Base-by-base conservation (phyloP, 2,329 filamentous ascomycete genomes). In the Fusarium sp. region DNA sequence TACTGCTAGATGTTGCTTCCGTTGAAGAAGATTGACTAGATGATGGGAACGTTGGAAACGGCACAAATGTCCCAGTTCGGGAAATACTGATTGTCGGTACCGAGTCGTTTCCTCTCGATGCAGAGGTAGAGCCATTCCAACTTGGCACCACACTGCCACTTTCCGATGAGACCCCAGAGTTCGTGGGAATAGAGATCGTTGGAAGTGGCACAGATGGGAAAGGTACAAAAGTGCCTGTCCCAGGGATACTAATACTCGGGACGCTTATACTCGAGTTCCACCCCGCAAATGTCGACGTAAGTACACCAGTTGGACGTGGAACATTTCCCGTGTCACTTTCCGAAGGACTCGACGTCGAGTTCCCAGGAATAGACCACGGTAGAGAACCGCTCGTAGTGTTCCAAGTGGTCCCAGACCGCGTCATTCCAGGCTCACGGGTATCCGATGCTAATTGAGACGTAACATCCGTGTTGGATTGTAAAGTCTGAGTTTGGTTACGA, bases 261-360 rank as follows among this genome's bases (percentile, higher is more conserved):
- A 26, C 20, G 36, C 56, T 45, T n/a, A 64, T 20, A 24, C 67
- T 70, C 31, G 68, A 70, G 56, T 68, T 71, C 58, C 67, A 63
- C 8, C 58, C 38, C 10, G 42, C 34, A 26, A 56, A 66, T 7
- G 20, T 52, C 13, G 64, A 51, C 3, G 51, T 38, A 14, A 43
- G 50, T 7, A n/a, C 15, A 10, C 26, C 57, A 6, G 67, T 68
- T 2, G 43, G 58, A 68, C 48, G 53, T 31, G 28, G 28, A 13
- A 31, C 28, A 31, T 64, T 18, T 5, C 40, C 50, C 14, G 66
- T 68, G 7, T 26, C 34, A 51, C 67, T 61, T 24, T 34, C 34
- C 17, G 17, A 49, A 49, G 40, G 38, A 48, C 54, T 56, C 26
- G 39, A 64, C 11, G 67, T 65, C n/a, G 43, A 51, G 38, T 57